phyloP scores from a whole-genome alignment of 768 basidiomycete species.

The Amanita molliuscula region DNA sequence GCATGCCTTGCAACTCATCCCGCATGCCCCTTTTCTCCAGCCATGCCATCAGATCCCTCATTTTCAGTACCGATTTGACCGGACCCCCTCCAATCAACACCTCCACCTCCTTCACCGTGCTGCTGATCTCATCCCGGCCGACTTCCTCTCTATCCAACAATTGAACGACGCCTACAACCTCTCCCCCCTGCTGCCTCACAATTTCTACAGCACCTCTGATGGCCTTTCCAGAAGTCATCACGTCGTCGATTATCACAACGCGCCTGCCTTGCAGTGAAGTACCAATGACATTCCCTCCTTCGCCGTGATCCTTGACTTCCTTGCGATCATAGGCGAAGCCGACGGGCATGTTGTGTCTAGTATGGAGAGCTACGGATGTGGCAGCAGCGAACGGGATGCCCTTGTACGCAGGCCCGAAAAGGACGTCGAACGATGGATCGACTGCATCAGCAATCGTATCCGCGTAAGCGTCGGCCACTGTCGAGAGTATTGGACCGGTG shows the following conservation, averaged over 20 bases:
- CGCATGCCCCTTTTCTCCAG: constrained; percentile 57
- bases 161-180: constrained; percentile 83
- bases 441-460: constrained; percentile 57
- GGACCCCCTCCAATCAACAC: constrained; percentile 56
- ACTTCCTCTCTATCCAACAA: constrained; percentile 83
- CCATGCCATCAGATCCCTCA: constrained; percentile 82
- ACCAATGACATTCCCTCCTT: constrained; percentile 89
- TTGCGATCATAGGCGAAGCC: constrained; percentile 93
- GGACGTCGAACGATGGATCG: constrained; percentile 51
- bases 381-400: constrained; percentile 89
- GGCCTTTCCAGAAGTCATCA: constrained; percentile 90
- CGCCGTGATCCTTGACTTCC: constrained; percentile 93
- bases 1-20: constrained; percentile 62
- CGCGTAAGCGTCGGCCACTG: constrained; percentile 77
- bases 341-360: constrained; percentile 48
- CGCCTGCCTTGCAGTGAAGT: constrained; percentile 68
- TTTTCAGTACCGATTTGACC: constrained; percentile 72
- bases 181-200: constrained; percentile 57
- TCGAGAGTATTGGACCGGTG: constrained; percentile 69
- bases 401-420: constrained; percentile 98
- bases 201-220: constrained; percentile 75
- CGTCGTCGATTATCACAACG: constrained; percentile 91
- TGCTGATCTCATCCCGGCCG: constrained; percentile 54
- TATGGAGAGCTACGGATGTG: constrained; percentile 66
- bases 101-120: constrained; percentile 80